Percentiles rank a stretch among this genome's conserved stretches.
Conservation (phyloP, 2,329 filamentous ascomycete genomes). For the Acrodontium crateriforme region DNA sequence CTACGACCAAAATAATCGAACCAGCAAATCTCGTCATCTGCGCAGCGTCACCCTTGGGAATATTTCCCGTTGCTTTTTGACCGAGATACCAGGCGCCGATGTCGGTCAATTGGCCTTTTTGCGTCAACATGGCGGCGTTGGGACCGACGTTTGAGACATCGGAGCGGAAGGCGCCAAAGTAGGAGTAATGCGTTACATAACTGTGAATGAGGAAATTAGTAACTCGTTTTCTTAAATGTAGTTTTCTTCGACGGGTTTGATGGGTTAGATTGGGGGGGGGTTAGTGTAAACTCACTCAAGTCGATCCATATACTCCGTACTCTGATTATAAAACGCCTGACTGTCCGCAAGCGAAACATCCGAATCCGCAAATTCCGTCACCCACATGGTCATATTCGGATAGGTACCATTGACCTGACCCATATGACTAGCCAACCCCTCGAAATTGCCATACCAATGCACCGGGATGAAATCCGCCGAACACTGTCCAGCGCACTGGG, state of each 20-base stretch:
- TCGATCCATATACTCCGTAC: slow-evolving; percentile 51
- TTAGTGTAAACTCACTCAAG: slow-evolving; percentile 2
- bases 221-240: background rate
- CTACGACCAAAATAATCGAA: slow-evolving; percentile 12
- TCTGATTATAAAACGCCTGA: slow-evolving; percentile 55
- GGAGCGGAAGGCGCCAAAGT: slow-evolving; percentile 29
- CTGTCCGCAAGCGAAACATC: slow-evolving; percentile 43
- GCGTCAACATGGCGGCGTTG: slow-evolving; percentile 57
- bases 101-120: slow-evolving; percentile 55
- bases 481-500: slow-evolving; percentile 38
- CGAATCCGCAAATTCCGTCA: slow-evolving; percentile 60
- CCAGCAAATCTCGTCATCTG: slow-evolving; percentile 15
- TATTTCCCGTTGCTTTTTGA: slow-evolving; percentile 24
- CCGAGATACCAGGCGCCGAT: slow-evolving; percentile 71
- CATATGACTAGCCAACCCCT: slow-evolving; percentile 52
- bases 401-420: slow-evolving; percentile 42
- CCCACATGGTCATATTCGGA: slow-evolving; percentile 49
- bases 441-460: slow-evolving; percentile 51
- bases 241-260: background rate
- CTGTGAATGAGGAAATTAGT: background rate
- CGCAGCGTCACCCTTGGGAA: slow-evolving; percentile 20
- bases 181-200: background rate
- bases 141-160: slow-evolving; percentile 59
- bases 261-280: too few relatives aligned
- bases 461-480: slow-evolving; percentile 37